Evolutionary conservation across 208 protist genomes (phyloP).

Genomic region (Trichomonas gallinae): DNA sequence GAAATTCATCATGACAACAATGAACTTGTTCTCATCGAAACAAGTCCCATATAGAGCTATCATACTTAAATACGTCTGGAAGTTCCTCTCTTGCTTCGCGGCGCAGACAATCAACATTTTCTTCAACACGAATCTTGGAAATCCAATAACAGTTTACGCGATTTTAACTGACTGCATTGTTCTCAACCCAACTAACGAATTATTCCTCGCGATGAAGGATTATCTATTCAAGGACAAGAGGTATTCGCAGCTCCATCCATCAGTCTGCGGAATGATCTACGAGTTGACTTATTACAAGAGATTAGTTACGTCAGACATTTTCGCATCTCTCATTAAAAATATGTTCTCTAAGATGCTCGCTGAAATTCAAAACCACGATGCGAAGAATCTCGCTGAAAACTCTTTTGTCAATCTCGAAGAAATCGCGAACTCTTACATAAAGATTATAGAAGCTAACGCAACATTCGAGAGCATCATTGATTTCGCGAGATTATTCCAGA

Average conservation of each 20-base stretch:
- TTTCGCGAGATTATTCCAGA: background rate
- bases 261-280: background rate
- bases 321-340: background rate
- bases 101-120: background rate
- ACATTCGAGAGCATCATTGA: background rate
- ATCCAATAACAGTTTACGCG: background rate
- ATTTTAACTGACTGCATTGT: background rate
- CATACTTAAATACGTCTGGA: background rate
- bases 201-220: background rate
- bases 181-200: background rate
- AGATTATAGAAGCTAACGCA: background rate
- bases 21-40: background rate
- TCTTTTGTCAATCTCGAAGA: background rate
- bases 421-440: background rate
- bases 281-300: background rate
- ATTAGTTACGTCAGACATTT: background rate
- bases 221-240: background rate
- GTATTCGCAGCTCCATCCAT: background rate
- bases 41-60: background rate
- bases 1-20: background rate
- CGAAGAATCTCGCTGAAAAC: background rate
- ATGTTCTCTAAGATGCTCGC: background rate
- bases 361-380: background rate
- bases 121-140: background rate
- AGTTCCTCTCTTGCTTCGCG: background rate